Base-by-base conservation (phyloP, 2,329 filamentous ascomycete species). In the Paracoccidioides brasiliensis region DNA sequence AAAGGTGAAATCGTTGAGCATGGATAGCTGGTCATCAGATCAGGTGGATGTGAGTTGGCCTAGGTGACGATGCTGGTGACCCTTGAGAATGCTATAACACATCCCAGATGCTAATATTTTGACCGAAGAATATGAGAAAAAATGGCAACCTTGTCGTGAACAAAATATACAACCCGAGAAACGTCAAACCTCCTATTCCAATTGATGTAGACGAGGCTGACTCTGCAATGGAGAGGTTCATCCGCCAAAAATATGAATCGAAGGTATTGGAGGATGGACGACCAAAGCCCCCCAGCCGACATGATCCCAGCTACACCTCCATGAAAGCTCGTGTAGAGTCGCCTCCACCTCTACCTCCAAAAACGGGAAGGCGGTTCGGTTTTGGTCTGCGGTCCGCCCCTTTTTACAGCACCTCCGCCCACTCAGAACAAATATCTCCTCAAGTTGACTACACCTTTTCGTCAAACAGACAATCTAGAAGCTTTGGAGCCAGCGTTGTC, bases 1-100 rank as follows among this genome's bases (percentile, higher is more conserved):
- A 62, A 98, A 98, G 72, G 90, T 98, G 76, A 98, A 98, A 73
- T 97, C 90, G 41, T 73, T 98, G 74, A 97, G 87, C 71, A 97
- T 98, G 90, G 93, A 98, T 73, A 93, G 86, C 63, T 98, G 93
- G 93, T 84, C 87, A 51, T 85, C 85, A 66, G 93, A 97, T 58
- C 93, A 98, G 74, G 90, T 98, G 60, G 93, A 98, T 74, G 90
- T 95, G 76, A 73, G 81, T 72, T 53, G 32, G n/a, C 8, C 9
- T 14, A 12, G 14, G 32, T 22, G 30, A 14, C 14, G 12, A 48
- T 37, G 57, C 40, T 50, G 38, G 49, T 57, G 32, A 32, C 53
- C 22, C 35, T 40, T 42, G 33, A 46, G 48, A 45, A 12, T 43
- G 41, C 33, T 49, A 33, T 30, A 30, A 28, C 43, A 57, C 4